Evolutionary conservation across 768 basidiomycete genomes (phyloP).

Genomic region (Amanita muscaria): DNA sequence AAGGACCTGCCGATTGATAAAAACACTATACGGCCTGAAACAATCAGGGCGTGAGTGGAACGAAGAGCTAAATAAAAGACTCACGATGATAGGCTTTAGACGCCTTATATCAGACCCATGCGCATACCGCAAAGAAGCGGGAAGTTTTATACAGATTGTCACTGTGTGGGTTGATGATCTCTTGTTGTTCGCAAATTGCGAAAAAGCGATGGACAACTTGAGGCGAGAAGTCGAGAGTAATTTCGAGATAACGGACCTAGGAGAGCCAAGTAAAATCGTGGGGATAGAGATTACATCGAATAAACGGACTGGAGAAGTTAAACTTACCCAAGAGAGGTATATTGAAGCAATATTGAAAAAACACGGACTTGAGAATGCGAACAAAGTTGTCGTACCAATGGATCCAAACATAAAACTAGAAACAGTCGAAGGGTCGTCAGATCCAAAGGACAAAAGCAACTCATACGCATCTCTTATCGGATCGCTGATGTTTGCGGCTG

Average conservation of each 20-base stretch:
- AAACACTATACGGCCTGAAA: slow-evolving; percentile 31
- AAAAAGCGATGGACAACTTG: neutral
- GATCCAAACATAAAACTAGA: slow-evolving; percentile 8
- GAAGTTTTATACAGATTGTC: neutral
- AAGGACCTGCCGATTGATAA: slow-evolving; percentile 16
- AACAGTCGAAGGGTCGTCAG: too few relatives aligned
- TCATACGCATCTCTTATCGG: too few relatives aligned
- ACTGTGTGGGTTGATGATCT: neutral
- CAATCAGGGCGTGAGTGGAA: slow-evolving; percentile 23
- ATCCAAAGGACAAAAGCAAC: too few relatives aligned
- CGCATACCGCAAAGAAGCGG: slow-evolving; percentile 5
- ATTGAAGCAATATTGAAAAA: slow-evolving; percentile 13
- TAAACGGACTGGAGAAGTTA: slow-evolving; percentile 9
- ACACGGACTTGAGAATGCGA: slow-evolving; percentile 7
- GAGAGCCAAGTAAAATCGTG: slow-evolving; percentile 17
- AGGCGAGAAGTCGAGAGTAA: slow-evolving; percentile 7
- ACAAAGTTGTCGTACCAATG: slow-evolving; percentile 9
- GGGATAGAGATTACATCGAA: slow-evolving; percentile 18
- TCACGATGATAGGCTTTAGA: slow-evolving; percentile 13
- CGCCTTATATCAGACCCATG: slow-evolving; percentile 9
- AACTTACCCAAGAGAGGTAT: slow-evolving; percentile 15
- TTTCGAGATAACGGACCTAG: slow-evolving; percentile 18
- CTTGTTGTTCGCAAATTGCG: neutral
- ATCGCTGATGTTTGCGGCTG: too few relatives aligned
- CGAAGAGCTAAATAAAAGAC: slow-evolving; percentile 13